Percentiles rank a stretch among this genome's conserved stretches.
Conservation (phyloP, 2,329 filamentous ascomycete species). For the Ophiocordyceps camponoti-floridani region DNA sequence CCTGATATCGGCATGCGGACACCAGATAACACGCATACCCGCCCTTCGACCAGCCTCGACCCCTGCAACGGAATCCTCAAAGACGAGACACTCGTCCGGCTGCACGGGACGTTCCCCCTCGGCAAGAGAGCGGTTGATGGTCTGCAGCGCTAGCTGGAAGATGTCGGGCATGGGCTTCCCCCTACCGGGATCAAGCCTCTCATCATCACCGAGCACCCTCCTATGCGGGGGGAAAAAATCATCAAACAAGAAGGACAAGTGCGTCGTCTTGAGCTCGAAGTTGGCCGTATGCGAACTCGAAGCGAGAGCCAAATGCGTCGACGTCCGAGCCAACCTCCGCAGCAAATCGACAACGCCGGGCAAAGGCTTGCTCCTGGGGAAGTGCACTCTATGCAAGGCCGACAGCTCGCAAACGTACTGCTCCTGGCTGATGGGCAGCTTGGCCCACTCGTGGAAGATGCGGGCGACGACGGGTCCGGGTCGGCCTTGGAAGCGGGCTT, state of each 20-base stretch:
- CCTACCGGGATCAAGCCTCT: slow-evolving; percentile 55
- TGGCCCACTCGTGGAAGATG: slow-evolving; percentile 59
- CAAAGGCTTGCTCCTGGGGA: slow-evolving; percentile 57
- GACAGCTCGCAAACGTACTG: slow-evolving; percentile 45
- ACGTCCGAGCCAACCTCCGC: slow-evolving; percentile 28
- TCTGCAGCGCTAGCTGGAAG: slow-evolving; percentile 69
- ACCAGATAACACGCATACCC: slow-evolving; percentile 91
- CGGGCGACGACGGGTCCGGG: slow-evolving; percentile 33
- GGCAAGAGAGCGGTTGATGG: slow-evolving; percentile 59
- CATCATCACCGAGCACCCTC: slow-evolving; percentile 72
- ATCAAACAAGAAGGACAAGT: slow-evolving; percentile 40
- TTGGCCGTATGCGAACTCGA: slow-evolving; percentile 59
- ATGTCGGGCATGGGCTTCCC: slow-evolving; percentile 95
- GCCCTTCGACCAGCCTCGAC: slow-evolving; percentile 81
- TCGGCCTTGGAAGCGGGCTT: slow-evolving; percentile 60
- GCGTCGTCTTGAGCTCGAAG: slow-evolving; percentile 58
- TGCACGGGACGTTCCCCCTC: slow-evolving; percentile 45
- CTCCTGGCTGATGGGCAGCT: slow-evolving; percentile 57
- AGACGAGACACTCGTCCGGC: slow-evolving; percentile 83
- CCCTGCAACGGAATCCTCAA: slow-evolving; percentile 87
- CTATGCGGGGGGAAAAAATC: slow-evolving; percentile 49
- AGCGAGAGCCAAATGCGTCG: slow-evolving; percentile 69
- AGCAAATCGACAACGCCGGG: slow-evolving; percentile 63
- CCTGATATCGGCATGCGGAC: slow-evolving; percentile 64
- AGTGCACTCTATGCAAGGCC: slow-evolving; percentile 50